A percentile compares a stretch with the other conserved stretches of the same genome.
These are phyloP conservation scores for Epichloe uncinata DNA, from an alignment of 2,329 filamentous ascomycete species.

Conservation along the genomic window DNA sequence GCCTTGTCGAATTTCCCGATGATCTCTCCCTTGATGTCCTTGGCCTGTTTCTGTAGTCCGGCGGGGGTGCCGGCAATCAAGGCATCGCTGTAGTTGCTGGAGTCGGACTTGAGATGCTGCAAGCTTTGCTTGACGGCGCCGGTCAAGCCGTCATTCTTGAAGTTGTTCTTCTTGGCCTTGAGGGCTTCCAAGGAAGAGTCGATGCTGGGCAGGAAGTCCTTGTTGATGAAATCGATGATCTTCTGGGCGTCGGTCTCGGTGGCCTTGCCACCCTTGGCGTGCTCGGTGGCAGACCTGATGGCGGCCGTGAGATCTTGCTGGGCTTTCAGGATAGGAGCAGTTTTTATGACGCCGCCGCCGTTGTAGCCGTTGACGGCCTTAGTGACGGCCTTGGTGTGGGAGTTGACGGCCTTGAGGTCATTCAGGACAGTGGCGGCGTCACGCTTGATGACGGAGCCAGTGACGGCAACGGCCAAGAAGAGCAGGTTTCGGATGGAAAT, in stretches of 20 bases:
- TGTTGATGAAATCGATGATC: too few species aligned
- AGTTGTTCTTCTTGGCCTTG: not conserved
- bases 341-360: too few species aligned
- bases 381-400: not conserved
- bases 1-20: not conserved
- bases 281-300: not conserved
- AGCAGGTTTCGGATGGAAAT: constrained; percentile 2
- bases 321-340: not conserved
- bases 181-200: not conserved
- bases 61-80: not conserved
- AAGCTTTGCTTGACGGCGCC: not conserved
- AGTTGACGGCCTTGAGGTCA: not conserved
- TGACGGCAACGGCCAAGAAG: constrained; percentile 3
- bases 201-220: too few species aligned
- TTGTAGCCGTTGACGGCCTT: not conserved
- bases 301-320: not conserved
- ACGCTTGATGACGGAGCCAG: not conserved
- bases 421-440: not conserved
- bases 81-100: not conserved
- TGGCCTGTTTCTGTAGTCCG: too few species aligned
- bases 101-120: not conserved
- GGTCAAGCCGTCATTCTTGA: not conserved
- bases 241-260: too few species aligned
- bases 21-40: not conserved
- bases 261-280: too few species aligned